These are phyloP conservation scores for Cyclotella atomus DNA, from an alignment of 108 stramenopile genomes.

Conservation along the genomic window DNA sequence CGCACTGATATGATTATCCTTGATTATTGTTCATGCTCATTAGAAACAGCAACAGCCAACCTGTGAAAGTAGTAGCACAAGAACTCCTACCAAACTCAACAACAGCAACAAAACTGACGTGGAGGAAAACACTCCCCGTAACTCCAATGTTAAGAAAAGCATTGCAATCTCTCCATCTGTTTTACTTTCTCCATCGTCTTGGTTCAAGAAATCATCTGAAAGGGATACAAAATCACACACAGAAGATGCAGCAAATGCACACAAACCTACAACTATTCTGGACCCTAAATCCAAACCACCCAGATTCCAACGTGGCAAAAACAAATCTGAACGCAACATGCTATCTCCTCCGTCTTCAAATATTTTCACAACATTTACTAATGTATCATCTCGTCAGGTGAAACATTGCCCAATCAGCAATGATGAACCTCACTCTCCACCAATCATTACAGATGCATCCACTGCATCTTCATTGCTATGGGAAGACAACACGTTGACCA, in stretches of 20 bases:
- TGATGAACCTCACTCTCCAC: constrained; percentile 11
- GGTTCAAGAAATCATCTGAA: constrained; percentile 7
- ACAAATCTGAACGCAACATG: neutral
- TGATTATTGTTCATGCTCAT: no score
- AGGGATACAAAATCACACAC: neutral
- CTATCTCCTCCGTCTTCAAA: constrained; percentile 3
- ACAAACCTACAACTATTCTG: no score
- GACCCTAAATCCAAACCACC: neutral
- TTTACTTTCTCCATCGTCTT: neutral
- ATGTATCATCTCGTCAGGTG: constrained; percentile 1
- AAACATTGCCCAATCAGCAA: constrained; percentile 1
- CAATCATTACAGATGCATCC: constrained; percentile 33
- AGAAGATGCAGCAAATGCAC: no score
- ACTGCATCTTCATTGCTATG: constrained; percentile 47
- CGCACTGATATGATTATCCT: no score
- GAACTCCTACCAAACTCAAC: constrained; percentile 4
- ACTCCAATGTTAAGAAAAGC: neutral
- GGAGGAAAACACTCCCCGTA: neutral
- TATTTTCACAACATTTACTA: constrained; percentile 11
- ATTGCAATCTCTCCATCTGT: neutral
- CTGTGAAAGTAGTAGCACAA: neutral
- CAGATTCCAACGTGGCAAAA: neutral
- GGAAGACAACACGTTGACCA: constrained; percentile 49
- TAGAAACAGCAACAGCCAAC: neutral
- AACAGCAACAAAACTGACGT: neutral